These are phyloP conservation scores for Lepiota brunneoincarnata DNA, from an alignment of 768 basidiomycete species.

Conservation along the genomic window DNA sequence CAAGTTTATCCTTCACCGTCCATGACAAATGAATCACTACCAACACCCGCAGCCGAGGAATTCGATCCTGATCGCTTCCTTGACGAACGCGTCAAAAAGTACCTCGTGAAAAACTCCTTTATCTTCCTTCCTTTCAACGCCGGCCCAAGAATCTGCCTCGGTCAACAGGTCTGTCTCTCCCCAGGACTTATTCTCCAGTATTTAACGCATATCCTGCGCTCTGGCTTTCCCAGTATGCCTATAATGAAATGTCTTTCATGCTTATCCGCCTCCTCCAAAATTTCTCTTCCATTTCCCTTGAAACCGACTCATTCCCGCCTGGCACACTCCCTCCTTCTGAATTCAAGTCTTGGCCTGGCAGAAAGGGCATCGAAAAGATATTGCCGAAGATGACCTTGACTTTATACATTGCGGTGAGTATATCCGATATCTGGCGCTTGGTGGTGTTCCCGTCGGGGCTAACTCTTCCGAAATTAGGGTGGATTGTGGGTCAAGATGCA, in stretches of 20 bases:
- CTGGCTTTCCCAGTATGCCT: conserved; percentile 40
- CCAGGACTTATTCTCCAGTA: background rate
- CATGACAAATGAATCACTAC: background rate
- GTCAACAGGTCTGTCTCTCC: conserved; percentile 45
- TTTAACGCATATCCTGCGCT: background rate
- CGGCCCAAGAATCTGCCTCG: conserved; percentile 57
- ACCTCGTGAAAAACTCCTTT: conserved; percentile 61
- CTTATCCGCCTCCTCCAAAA: conserved; percentile 60
- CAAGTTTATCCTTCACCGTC: conserved; percentile 18
- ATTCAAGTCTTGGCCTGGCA: conserved; percentile 43
- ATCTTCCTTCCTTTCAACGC: conserved; percentile 71
- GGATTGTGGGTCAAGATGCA: conserved; percentile 53
- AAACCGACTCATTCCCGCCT: conserved; percentile 41
- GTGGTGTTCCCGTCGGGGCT: background rate
- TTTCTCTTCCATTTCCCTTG: conserved; percentile 48
- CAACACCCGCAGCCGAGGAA: conserved; percentile 42
- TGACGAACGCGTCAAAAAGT: conserved; percentile 59
- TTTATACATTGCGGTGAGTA: conserved; percentile 44
- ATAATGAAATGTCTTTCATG: conserved; percentile 64
- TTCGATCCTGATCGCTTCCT: conserved; percentile 75
- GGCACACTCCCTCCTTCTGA: conserved; percentile 42
- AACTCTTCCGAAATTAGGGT: conserved; percentile 29
- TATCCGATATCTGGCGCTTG: background rate
- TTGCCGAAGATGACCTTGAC: conserved; percentile 54
- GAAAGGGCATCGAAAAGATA: conserved; percentile 49